Conservation (phyloP, 495 filamentous ascomycete species). For the Aspergillus conjunctus region DNA sequence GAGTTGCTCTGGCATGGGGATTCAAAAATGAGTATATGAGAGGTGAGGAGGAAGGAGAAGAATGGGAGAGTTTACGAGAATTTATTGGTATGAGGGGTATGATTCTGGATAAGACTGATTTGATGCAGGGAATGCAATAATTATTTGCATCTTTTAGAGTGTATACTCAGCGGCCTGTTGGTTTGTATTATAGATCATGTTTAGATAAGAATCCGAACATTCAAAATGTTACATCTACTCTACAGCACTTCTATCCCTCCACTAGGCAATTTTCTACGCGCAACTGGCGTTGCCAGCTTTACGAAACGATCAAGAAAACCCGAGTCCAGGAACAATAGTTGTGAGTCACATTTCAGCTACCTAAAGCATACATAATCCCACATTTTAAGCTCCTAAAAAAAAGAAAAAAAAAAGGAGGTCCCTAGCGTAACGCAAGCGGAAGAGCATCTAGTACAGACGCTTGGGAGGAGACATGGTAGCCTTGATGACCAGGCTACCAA, state of each 20-base stretch:
- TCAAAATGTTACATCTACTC: not conserved
- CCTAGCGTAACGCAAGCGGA: slow-evolving; percentile 38
- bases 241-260: too few species aligned
- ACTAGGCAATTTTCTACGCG: too few species aligned
- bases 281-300: not conserved
- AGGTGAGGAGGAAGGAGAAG: slow-evolving; percentile 87
- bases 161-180: not conserved
- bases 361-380: slow-evolving; percentile 39
- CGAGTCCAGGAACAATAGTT: slow-evolving; percentile 18
- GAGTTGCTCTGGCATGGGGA: slow-evolving; percentile 83
- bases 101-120: slow-evolving; percentile 80
- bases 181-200: slow-evolving; percentile 4
- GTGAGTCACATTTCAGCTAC: slow-evolving; percentile 42
- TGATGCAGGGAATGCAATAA: slow-evolving; percentile 91
- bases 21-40: slow-evolving; percentile 77
- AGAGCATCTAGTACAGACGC: slow-evolving; percentile 80
- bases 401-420: slow-evolving; percentile 8
- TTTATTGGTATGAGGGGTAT: slow-evolving; percentile 80
- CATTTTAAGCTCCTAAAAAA: slow-evolving; percentile 30
- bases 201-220: not conserved
- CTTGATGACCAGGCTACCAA: slow-evolving; percentile 98
- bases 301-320: not conserved
- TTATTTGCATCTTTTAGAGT: not conserved
- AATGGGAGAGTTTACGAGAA: slow-evolving; percentile 83
- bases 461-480: slow-evolving; percentile 98